These are phyloP conservation scores for Sporisorium reilianum DNA, from an alignment of 1,284 basidiomycete genomes.

Conservation along the genomic window DNA sequence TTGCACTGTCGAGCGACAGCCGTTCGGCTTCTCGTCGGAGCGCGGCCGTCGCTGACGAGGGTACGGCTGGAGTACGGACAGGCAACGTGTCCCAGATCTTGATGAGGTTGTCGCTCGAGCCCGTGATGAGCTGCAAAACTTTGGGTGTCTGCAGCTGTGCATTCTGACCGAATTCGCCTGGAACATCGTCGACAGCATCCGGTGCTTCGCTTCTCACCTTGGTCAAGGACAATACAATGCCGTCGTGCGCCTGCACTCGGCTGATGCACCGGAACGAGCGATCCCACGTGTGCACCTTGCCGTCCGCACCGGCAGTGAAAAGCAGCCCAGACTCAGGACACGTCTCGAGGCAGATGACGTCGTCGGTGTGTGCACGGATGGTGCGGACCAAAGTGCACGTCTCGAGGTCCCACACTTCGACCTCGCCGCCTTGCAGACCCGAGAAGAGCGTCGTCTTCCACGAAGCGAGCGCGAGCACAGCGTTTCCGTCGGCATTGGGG, in stretches of 20 bases:
- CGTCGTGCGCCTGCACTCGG: slow-evolving; percentile 47
- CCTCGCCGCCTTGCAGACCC: slow-evolving; percentile 91
- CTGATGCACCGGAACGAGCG: slow-evolving; percentile 62
- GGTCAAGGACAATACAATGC: slow-evolving; percentile 34
- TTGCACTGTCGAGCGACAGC: slow-evolving; percentile 14
- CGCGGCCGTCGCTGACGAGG: background rate
- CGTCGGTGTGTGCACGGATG: slow-evolving; percentile 82
- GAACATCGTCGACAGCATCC: background rate
- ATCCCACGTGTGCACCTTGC: slow-evolving; percentile 56
- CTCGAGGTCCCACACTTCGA: slow-evolving; percentile 89
- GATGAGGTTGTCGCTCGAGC: slow-evolving; percentile 58
- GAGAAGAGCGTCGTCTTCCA: slow-evolving; percentile 85
- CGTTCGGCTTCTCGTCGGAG: slow-evolving; percentile 25
- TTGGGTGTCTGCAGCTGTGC: background rate
- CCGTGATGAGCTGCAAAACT: slow-evolving; percentile 50
- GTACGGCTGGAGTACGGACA: background rate
- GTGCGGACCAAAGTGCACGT: slow-evolving; percentile 86
- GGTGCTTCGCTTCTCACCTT: slow-evolving; percentile 10
- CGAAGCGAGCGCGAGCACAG: slow-evolving; percentile 81
- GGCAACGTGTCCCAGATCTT: slow-evolving; percentile 58
- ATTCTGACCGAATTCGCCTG: background rate
- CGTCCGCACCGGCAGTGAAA: slow-evolving; percentile 58
- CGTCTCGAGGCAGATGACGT: slow-evolving; percentile 48
- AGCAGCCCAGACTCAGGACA: slow-evolving; percentile 66
- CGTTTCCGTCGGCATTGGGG: slow-evolving; percentile 69